phyloP scores from a whole-genome alignment of 768 basidiomycete genomes.

The Pleurotus djamor region DNA sequence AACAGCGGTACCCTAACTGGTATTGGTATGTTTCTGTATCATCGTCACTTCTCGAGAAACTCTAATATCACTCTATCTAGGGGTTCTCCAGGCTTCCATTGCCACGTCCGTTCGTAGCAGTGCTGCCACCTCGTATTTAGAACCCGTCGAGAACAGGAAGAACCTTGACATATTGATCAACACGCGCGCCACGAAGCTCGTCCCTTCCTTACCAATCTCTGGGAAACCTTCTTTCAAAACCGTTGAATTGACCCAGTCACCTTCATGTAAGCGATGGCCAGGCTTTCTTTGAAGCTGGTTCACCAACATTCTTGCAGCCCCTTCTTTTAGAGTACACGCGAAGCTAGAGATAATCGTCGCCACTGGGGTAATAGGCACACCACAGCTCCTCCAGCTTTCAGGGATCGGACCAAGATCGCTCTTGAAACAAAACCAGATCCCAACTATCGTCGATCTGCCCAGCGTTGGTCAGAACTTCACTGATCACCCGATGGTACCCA shows the following conservation, averaged over 20 bases:
- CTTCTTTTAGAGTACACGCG: conserved; percentile 7
- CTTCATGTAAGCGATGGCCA: too few relatives aligned
- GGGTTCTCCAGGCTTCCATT: conserved; percentile 15
- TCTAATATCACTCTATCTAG: conserved; percentile 12
- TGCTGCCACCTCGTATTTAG: conserved; percentile 21
- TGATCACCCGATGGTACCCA: conserved; percentile 14
- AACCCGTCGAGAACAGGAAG: conserved; percentile 15
- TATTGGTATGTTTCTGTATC: conserved; percentile 26
- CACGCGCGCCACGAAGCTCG: conserved; percentile 10
- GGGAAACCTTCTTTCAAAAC: conserved; percentile 11
- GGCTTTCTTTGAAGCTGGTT: too few relatives aligned
- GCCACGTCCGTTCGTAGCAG: conserved; percentile 15
- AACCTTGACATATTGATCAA: conserved; percentile 22
- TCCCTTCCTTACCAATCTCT: not conserved
- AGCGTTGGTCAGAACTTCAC: conserved; percentile 24
- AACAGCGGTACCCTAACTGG: conserved; percentile 41
- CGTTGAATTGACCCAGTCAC: conserved; percentile 13
- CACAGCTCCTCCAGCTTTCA: conserved; percentile 19
- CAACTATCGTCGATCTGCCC: conserved; percentile 14
- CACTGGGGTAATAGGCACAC: conserved; percentile 24
- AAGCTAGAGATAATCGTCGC: conserved; percentile 24
- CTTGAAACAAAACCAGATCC: conserved; percentile 9
- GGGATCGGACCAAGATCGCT: conserved; percentile 20
- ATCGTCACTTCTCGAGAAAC: conserved; percentile 13
- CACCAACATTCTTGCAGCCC: too few relatives aligned